Base-by-base conservation (phyloP, 2,329 filamentous ascomycete species). In the Aspergillus pseudotamarii region DNA sequence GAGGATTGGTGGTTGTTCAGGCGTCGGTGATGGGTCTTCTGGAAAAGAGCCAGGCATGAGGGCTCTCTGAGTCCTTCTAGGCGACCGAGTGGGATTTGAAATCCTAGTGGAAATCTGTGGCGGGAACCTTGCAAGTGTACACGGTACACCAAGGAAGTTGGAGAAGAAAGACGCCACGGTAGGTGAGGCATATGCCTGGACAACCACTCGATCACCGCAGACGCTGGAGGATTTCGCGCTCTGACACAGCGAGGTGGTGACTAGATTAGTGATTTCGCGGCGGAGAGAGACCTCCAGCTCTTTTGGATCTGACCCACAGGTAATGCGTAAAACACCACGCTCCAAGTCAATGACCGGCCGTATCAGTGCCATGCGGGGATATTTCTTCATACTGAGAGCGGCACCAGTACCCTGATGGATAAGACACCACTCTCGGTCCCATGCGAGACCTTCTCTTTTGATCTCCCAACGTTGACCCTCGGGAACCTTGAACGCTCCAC, bases 371-470 rank as follows among this genome's bases (percentile, higher is more conserved):
- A 99, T 98, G 38, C 84, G 87, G 2, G 94, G 92, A 73, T 95
- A 90, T 67, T 89, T 85, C 79, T 98, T 99, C 78, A 98, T 94
- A 73, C 88, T 97, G 59, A 99, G 81, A 6, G 91, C 93, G 69
- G 89, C 88, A 0, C 92, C 91, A 1, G 94, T 96, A 50, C 92
- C 93, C 72, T 89, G 86, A 74, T 97, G 94, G 16, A 99, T 84
- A 23, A 99, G 82, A 78, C 94, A 98, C 94, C 95, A 99, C 80
- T 98, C 94, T 65, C 95, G 86, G 76, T 99, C 95, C 93, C 94
- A 98, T 10, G 89, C 91, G 2, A 99, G 82, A 0, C 95, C 95
- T 79, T 97, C 93, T 9, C 86, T 83, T 60, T 86, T 87, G 23
- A 98, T 84, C 70, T 91, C 88, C 95, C 95, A 99, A 16, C 83